Percentiles rank a stretch among this genome's conserved stretches.
Evolutionary conservation across 768 basidiomycete genomes (phyloP).

Genomic region (Asterophora parasitica): DNA sequence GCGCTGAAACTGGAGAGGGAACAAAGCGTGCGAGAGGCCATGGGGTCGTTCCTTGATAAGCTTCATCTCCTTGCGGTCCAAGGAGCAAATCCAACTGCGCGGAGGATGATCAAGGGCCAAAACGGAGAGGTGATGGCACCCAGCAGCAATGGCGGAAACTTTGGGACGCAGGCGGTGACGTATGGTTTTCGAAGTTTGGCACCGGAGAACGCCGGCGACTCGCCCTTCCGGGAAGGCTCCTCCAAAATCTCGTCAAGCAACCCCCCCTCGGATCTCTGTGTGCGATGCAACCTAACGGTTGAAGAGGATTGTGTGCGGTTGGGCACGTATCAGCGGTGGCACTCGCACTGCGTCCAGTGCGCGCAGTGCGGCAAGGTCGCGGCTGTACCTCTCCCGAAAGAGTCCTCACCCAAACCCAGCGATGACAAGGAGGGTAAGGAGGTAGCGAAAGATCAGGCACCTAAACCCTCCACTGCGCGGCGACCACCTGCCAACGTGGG

Average conservation of each 20-base stretch:
- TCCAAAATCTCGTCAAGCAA: conserved; percentile 55
- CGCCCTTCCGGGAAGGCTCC: conserved; percentile 58
- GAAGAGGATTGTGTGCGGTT: conserved; percentile 96
- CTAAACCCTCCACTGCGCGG: conserved; percentile 59
- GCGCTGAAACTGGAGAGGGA: conserved; percentile 95
- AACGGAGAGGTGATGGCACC: conserved; percentile 57
- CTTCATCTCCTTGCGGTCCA: conserved; percentile 87
- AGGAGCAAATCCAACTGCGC: conserved; percentile 73
- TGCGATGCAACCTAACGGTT: conserved; percentile 83
- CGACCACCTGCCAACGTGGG: conserved; percentile 79
- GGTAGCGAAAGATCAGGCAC: conserved; percentile 35
- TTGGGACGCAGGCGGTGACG: conserved; percentile 81
- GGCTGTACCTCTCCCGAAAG: conserved; percentile 55
- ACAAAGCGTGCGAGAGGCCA: conserved; percentile 73
- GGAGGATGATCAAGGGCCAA: conserved; percentile 70
- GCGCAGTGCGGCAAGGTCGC: conserved; percentile 73
- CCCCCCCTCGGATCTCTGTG: conserved; percentile 87
- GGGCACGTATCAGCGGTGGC: conserved; percentile 97
- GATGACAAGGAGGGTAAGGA: conserved; percentile 45
- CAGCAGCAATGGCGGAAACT: conserved; percentile 44
- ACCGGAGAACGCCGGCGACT: conserved; percentile 86
- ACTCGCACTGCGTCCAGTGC: conserved; percentile 91
- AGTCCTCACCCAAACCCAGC: conserved; percentile 45
- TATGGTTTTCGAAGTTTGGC: conserved; percentile 93
- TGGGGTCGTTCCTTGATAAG: conserved; percentile 88